These are phyloP conservation scores for Ascochyta koolunga DNA, from an alignment of 2,329 filamentous ascomycete species.

Conservation along the genomic window DNA sequence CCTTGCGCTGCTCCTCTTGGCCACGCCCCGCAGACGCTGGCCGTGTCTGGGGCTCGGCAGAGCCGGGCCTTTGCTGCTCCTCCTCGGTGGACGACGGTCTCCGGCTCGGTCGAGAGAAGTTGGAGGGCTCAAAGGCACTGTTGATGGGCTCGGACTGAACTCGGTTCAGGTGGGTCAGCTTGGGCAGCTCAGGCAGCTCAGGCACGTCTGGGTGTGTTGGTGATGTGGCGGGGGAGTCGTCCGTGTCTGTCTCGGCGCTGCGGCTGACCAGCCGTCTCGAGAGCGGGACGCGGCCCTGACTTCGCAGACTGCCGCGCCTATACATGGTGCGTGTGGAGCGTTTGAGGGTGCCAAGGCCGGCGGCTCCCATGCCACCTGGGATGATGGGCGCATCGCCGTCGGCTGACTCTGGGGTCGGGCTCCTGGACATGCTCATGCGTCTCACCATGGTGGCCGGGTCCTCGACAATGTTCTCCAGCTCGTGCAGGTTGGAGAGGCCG, in stretches of 20 bases:
- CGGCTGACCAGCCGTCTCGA: constrained; percentile 72
- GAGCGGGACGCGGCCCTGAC: constrained; percentile 75
- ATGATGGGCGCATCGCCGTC: constrained; percentile 79
- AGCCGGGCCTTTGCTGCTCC: constrained; percentile 32
- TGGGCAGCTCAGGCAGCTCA: constrained; percentile 51
- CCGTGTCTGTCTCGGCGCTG: constrained; percentile 66
- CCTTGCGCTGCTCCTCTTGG: constrained; percentile 42
- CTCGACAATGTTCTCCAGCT: constrained; percentile 81
- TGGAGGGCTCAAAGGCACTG: constrained; percentile 46
- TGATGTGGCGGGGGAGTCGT: constrained; percentile 58
- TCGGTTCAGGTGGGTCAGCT: constrained; percentile 59
- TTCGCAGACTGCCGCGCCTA: constrained; percentile 82
- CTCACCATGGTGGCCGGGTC: constrained; percentile 76
- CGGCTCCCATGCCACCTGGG: constrained; percentile 74
- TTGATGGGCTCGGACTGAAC: constrained; percentile 73
- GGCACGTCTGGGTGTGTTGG: constrained; percentile 49
- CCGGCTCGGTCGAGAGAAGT: constrained; percentile 65
- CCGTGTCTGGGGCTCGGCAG: constrained; percentile 32
- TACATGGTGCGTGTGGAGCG: constrained; percentile 93
- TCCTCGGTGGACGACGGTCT: constrained; percentile 32
- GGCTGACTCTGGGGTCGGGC: constrained; percentile 53
- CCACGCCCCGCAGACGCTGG: constrained; percentile 27
- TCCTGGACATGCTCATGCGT: constrained; percentile 65
- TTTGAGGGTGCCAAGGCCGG: constrained; percentile 79
- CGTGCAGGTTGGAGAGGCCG: constrained; percentile 62